Base-by-base conservation (phyloP, 352 stramenopile genomes). In the Achlya hypogyna region DNA sequence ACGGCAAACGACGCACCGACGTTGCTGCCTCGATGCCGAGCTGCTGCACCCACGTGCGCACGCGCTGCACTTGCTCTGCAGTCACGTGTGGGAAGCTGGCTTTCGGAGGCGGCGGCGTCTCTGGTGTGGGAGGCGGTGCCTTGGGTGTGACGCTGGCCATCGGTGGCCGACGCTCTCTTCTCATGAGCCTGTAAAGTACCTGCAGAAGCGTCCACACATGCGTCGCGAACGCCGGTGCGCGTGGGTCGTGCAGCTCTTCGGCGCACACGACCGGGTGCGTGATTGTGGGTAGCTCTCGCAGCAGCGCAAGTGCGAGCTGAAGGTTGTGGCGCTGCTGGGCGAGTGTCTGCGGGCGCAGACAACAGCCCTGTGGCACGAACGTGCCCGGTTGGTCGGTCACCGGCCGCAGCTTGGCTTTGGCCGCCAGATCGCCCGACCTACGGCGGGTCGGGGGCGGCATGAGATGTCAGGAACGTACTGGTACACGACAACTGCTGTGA, bases 401-500 rank as follows among this genome's bases (percentile, higher is more conserved):
- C 4, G 53, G 53, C 22, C 53, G 38, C 18, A 62, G 18, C 16
- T n/a, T 51, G 6, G 16, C 22, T 66, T 52, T 32, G 35, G 76
- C 72, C 27, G 59, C 53, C 12, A 53, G 18, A 4, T 65, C 38
- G 8, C 67, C 47, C 12, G 66, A 58, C 10, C 65, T 68, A 22
- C 67, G 40, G 12, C 35, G 40, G 34, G 58, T 69, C 42, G 76
- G 63, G 70, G 70, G 77, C 12, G 31, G 62, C 38, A 64, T 71
- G 18, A 71, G 42, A 9, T 32, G 2, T 71, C 47, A 20, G 2
- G 38, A 9, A 77, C 76, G n/a, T 77, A 74, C 59, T 75, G 68
- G 53, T 78, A 75, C 16, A 69, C 58, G 22, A 81, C 28, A 4
- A 51, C 69, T 43, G 58, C 60, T 51, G 73, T 73, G 20, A 86